Evolutionary conservation across 768 basidiomycete species (phyloP), one percentile per base, ranked within the genome.

Genomic region (Pleurotus pulmonarius): DNA sequence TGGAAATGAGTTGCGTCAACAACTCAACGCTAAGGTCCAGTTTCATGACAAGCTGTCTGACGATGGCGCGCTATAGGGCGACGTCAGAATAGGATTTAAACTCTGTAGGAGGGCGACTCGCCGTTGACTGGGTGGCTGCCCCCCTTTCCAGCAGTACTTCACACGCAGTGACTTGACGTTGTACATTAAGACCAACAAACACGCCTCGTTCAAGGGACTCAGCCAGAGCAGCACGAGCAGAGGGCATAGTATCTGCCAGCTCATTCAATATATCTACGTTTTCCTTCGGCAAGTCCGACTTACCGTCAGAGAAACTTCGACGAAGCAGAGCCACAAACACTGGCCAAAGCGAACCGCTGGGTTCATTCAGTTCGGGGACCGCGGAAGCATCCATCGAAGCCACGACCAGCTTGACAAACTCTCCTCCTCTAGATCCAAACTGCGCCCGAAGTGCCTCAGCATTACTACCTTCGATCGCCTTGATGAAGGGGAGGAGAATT

Each of bases 401-500:
- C 8, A 83, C 65, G 24, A 79, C 66, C 7, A 74, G 69, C 18
- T 70, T 58, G 3, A 74, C 74, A 25, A 81, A 74, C 37, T 73
- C 66, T 43, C 75, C 67, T 5, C 61, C 64, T 24, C 26, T 39
- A 3, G 60, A n/a, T n/a, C 58, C 58, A 20, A 45, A 51, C 5
- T 8, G 29, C 4, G 51, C 9, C 13, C 9, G 47, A 46, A 51
- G 26, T n/a, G 9, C 11, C 2, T 20, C 16, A 11, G n/a, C 20
- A 6, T 63, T 58, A 40, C 60, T 62, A 25, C 65, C 62, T 20
- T 67, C 60, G 44, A 82, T 58, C 0, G 58, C 60, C 59, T 80
- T 76, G 49, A 93, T 69, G 5, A 82, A 75, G 0, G 91, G 85
- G 13, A 83, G 65, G 5, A 94, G 68, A 52, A 85, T 78, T 41